These are phyloP conservation scores for Nelumbo lutea DNA, from an alignment of 164 flowering plant genomes.

Conservation along the genomic window DNA sequence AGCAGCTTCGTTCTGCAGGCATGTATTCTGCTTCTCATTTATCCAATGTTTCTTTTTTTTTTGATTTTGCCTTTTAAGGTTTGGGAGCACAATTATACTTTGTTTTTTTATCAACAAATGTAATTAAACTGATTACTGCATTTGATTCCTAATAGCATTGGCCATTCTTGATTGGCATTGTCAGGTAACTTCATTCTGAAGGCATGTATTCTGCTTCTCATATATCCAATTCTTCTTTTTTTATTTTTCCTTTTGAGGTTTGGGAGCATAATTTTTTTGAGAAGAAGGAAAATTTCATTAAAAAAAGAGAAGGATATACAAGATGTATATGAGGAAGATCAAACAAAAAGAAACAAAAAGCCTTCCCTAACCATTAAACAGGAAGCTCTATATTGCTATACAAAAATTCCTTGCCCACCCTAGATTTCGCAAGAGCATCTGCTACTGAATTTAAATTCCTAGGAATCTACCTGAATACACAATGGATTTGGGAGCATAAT, in stretches of 20 bases:
- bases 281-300: no score
- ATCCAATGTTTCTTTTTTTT: neutral
- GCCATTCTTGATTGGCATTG: neutral
- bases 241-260: neutral
- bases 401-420: no score
- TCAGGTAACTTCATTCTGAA: conserved; percentile 75
- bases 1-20: conserved; percentile 89
- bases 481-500: neutral
- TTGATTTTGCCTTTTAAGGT: neutral
- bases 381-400: no score
- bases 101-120: no score
- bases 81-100: neutral
- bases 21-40: conserved; percentile 8
- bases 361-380: no score
- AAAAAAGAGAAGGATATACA: no score
- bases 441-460: no score
- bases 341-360: no score
- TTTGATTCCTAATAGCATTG: neutral
- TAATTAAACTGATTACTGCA: no score
- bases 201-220: conserved; percentile 31
- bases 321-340: no score
- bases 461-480: neutral
- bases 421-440: no score
- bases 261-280: neutral
- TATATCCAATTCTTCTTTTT: neutral